Evolutionary conservation across 202 grass and related monocot genomes (phyloP).

Genomic region (Cymbopogon flexuosus): DNA sequence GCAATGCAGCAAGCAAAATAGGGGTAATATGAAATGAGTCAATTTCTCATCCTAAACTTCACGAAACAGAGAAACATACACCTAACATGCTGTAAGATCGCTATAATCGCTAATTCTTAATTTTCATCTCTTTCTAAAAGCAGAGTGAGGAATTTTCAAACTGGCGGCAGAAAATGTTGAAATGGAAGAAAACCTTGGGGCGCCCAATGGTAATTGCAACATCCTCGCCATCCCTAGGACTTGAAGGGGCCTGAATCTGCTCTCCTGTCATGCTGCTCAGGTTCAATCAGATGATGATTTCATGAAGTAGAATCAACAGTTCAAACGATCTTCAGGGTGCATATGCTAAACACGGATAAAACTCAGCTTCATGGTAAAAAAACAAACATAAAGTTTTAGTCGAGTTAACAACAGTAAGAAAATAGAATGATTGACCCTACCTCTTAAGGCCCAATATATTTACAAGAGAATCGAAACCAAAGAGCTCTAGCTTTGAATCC

Average conservation of each 20-base stretch:
- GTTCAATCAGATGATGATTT: conserved; percentile 45
- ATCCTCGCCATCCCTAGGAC: conserved; percentile 91
- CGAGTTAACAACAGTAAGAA: conserved; percentile 14
- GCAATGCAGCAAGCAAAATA: neutral
- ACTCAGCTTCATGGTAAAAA: neutral
- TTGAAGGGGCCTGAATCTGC: conserved; percentile 73
- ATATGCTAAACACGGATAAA: conserved; percentile 10
- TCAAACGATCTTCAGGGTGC: conserved; percentile 24
- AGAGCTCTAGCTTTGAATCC: conserved; percentile 96
- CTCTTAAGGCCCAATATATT: conserved; percentile 99
- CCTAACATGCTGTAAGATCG: neutral
- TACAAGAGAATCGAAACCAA: conserved; percentile 99
- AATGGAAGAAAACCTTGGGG: conserved; percentile 57
- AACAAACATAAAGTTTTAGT: conserved; percentile 5
- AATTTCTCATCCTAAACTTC: conserved; percentile 7
- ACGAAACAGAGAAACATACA: neutral
- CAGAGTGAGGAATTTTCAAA: conserved; percentile 10
- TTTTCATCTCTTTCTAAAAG: conserved; percentile 16
- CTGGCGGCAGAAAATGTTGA: neutral
- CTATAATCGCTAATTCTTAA: neutral
- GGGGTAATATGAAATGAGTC: neutral
- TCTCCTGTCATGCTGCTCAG: conserved; percentile 95
- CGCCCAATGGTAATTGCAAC: conserved; percentile 74
- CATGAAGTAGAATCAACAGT: conserved; percentile 30
- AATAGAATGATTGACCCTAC: conserved; percentile 37